Evolutionary conservation across 768 basidiomycete genomes (phyloP), one percentile per base, ranked within the genome.

Genomic region (Paxillus involutus): DNA sequence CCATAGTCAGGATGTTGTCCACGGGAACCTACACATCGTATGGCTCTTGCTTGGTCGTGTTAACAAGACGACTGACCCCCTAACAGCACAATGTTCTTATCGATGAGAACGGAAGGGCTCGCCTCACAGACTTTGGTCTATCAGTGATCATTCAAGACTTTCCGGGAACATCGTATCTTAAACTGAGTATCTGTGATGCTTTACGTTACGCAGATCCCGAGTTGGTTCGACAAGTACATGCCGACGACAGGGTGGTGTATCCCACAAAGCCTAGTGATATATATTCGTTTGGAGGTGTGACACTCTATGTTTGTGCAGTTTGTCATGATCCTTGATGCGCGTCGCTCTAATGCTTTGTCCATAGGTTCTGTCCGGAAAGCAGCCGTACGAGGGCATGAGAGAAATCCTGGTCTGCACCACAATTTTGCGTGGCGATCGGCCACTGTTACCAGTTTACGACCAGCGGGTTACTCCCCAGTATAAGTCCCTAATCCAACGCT

Each of bases 51-150:
- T 29, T 19, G 9, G n/a, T 17, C 12, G 8, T 3, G 2, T 33
- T 51, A 26, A 1, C 17, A 40, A 43, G 1, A 12, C 51, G 35
- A 51, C 9, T 17, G 14, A 37, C 39, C 39, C n/a, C 14, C 41
- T n/a, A 10, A 21, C 29, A 68, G 68, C 63, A 48, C 14, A 81
- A 82, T 53, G 73, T 82, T 46, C 66, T 82, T 24, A 69, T 82
- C 11, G 71, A 72, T 8, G 69, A 65, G 6, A 35, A 66, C 4
- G 69, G 69, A 16, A 64, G 70, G 11, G 80, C 80, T 12, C 75
- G 75, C 45, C 65, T 81, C 6, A 73, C 78, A 2, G 80, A 81
- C 58, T 81, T 81, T 55, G 80, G 80, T 6, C 67, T 79, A 14
- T 67, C 66, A 2, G 24, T 67, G 17, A 45, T 21, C 21, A 21